These are phyloP conservation scores for Ceratocystis papillata DNA, from an alignment of 2,329 filamentous ascomycete genomes.

Conservation along the genomic window DNA sequence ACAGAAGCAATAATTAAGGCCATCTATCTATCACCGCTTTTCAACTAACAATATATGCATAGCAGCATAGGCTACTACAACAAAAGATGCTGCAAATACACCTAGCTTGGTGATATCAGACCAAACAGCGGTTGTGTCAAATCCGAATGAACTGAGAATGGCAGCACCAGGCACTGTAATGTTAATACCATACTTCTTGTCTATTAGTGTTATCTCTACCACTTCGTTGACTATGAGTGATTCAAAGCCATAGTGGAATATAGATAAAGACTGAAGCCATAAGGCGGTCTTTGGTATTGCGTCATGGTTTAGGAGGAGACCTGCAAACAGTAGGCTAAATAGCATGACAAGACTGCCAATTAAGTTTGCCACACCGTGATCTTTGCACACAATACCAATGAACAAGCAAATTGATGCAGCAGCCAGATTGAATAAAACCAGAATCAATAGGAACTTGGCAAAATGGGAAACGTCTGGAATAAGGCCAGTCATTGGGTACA, in stretches of 20 bases:
- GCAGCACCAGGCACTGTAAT: slow-evolving; percentile 92
- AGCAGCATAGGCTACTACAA: slow-evolving; percentile 76
- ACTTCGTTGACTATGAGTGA: slow-evolving; percentile 47
- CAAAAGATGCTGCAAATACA: slow-evolving; percentile 70
- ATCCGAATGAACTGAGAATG: slow-evolving; percentile 90
- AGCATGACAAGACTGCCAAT: slow-evolving; percentile 95
- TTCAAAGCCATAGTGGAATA: slow-evolving; percentile 47
- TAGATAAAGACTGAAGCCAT: slow-evolving; percentile 88
- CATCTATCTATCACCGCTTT: slow-evolving; percentile 39
- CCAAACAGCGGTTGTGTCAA: slow-evolving; percentile 80
- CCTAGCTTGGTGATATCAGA: slow-evolving; percentile 69
- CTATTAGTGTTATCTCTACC: slow-evolving; percentile 73
- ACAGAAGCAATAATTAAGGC: neutral
- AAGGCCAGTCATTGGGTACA: slow-evolving; percentile 96
- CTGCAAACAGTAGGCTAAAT: slow-evolving; percentile 89
- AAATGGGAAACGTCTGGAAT: slow-evolving; percentile 75
- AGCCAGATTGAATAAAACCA: slow-evolving; percentile 92
- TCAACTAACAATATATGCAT: slow-evolving; percentile 94
- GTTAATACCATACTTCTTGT: slow-evolving; percentile 91
- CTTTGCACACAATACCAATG: slow-evolving; percentile 90
- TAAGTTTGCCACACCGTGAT: slow-evolving; percentile 80
- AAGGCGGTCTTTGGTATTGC: slow-evolving; percentile 74
- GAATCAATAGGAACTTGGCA: slow-evolving; percentile 77
- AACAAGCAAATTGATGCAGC: slow-evolving; percentile 90
- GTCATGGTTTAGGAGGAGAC: slow-evolving; percentile 86